phyloP scores from a whole-genome alignment of 495 filamentous ascomycete genomes.

The Glonium stellatum region DNA sequence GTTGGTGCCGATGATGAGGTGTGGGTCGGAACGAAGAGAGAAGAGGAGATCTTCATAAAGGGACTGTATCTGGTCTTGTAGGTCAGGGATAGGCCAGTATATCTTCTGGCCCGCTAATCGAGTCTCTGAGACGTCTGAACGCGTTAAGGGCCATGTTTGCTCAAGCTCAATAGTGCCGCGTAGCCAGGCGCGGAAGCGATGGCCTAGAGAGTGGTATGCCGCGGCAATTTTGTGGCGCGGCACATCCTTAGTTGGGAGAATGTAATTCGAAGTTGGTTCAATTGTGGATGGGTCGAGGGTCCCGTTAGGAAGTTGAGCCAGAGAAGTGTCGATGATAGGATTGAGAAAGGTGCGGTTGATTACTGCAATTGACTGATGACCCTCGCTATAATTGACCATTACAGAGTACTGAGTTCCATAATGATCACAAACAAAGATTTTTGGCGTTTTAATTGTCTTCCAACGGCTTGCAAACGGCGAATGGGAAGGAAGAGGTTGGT shows the following conservation, averaged over 20 bases:
- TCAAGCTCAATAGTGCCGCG: slow-evolving; percentile 22
- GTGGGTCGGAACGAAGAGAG: slow-evolving; percentile 28
- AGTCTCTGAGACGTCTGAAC: slow-evolving; percentile 25
- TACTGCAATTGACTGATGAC: background rate
- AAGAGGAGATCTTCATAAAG: slow-evolving; percentile 33
- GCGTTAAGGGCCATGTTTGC: slow-evolving; percentile 15
- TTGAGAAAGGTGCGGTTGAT: slow-evolving; percentile 1
- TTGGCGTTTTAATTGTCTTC: slow-evolving; percentile 17
- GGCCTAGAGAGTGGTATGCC: slow-evolving; percentile 26
- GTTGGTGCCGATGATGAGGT: slow-evolving; percentile 26
- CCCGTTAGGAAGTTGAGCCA: background rate
- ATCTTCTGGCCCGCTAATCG: slow-evolving; percentile 26
- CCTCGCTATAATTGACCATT: slow-evolving; percentile 3
- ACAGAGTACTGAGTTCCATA: slow-evolving; percentile 26
- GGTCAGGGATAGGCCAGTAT: slow-evolving; percentile 12
- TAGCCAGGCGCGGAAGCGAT: slow-evolving; percentile 18
- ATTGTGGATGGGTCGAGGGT: background rate
- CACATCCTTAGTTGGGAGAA: background rate
- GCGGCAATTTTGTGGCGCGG: slow-evolving; percentile 22
- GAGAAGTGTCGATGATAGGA: slow-evolving; percentile 7
- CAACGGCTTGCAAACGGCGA: slow-evolving; percentile 9
- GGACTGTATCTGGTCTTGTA: slow-evolving; percentile 12
- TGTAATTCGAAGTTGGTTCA: background rate
- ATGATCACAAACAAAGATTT: slow-evolving; percentile 27
- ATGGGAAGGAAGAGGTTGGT: background rate